Evolutionary conservation across 2,329 filamentous ascomycete genomes (phyloP).

Genomic region (Calonectria naviculata): DNA sequence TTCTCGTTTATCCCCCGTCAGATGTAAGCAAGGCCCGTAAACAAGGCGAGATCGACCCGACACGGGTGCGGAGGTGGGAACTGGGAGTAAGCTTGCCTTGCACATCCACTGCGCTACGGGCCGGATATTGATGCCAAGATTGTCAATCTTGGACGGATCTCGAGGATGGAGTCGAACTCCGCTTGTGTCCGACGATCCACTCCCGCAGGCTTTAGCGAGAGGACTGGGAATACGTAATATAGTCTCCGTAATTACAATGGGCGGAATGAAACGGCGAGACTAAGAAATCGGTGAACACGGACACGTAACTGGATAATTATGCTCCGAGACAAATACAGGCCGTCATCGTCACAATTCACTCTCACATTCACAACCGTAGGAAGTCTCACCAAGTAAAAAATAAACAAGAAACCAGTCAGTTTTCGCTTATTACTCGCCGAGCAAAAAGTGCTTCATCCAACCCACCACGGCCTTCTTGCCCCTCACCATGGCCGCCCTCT

Average conservation of each 20-base stretch:
- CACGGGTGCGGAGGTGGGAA: not conserved
- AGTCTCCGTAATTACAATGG: not conserved
- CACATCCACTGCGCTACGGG: not conserved
- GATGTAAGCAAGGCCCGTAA: not conserved
- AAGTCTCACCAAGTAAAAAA: not conserved
- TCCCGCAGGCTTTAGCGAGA: not conserved
- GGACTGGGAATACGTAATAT: not conserved
- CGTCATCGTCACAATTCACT: not conserved
- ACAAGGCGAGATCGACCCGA: not conserved
- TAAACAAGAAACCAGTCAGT: not conserved
- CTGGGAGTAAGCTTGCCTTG: not conserved
- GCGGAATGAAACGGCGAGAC: not conserved
- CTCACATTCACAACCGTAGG: not conserved
- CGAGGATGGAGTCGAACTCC: not conserved
- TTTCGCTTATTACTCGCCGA: not conserved
- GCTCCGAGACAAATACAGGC: not conserved
- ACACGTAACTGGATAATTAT: not conserved
- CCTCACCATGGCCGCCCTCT: constrained; percentile 54
- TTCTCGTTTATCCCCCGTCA: not conserved
- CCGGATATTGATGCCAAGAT: not conserved
- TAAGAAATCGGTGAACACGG: not conserved
- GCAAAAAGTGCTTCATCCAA: constrained; percentile 48
- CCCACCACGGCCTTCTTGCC: constrained; percentile 55
- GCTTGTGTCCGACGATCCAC: not conserved
- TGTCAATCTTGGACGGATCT: not conserved